Conservation (phyloP, 257 asterid species). For the Linderniella brevidens region DNA sequence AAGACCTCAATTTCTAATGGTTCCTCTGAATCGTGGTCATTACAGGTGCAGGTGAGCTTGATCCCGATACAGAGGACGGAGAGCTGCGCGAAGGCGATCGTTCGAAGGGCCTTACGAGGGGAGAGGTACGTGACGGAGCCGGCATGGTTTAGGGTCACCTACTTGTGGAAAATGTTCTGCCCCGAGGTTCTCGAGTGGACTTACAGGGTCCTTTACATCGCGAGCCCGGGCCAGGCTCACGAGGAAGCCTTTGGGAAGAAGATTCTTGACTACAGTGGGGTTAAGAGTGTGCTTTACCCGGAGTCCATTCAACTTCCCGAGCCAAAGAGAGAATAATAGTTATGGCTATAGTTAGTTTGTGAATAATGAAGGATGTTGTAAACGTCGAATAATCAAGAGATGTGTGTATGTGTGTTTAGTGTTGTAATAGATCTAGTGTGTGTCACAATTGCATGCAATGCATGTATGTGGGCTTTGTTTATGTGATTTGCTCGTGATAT, state of each 20-base stretch:
- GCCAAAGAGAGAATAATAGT: constrained; percentile 14
- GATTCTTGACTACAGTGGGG: constrained; percentile 25
- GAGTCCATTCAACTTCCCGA: constrained; percentile 16
- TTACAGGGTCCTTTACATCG: constrained; percentile 18
- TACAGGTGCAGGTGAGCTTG: constrained; percentile 31
- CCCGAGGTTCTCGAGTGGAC: constrained; percentile 44
- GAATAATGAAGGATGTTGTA: no score
- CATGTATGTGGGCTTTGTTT: no score
- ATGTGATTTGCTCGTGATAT: no score
- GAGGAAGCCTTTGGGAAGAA: constrained; percentile 26
- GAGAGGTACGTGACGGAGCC: constrained; percentile 48
- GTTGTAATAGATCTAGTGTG: no score
- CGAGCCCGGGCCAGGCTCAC: constrained; percentile 14
- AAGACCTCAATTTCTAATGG: no score
- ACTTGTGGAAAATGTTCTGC: constrained; percentile 29
- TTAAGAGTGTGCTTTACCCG: constrained; percentile 26
- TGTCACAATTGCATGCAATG: no score
- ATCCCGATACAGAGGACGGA: constrained; percentile 28
- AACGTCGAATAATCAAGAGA: no score
- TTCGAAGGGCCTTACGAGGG: constrained; percentile 32
- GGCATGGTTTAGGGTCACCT: constrained; percentile 27
- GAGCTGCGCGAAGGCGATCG: constrained; percentile 33
- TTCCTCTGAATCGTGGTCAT: no score
- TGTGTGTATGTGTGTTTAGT: no score
- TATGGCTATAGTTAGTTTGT: no score